Evolutionary conservation across 2,329 filamentous ascomycete species (phyloP), one percentile per base, ranked within the genome.

Genomic region (Ceratocystis huliohia): DNA sequence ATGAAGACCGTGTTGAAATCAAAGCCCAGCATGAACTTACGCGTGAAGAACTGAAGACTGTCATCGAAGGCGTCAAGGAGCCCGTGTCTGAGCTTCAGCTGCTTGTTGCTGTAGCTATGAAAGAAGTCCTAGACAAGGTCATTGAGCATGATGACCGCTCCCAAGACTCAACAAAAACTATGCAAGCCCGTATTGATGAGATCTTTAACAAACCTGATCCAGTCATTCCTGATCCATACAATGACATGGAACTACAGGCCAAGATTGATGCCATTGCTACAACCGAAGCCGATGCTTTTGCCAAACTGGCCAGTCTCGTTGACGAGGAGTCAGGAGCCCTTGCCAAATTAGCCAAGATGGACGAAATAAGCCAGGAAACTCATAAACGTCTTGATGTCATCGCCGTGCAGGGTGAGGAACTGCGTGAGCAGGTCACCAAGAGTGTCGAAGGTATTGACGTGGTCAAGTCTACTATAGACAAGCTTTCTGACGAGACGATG

Each of bases 111-210:
- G 87, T 93, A 65, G 84, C 89, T 0, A 84, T 99, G 70, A 88
- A 91, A 71, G 89, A 96, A 71, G 85, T 97, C n/a, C 81, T 95
- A 48, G 80, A 85, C 6, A 81, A 95, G 28, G 89, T 96, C 65
- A 88, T 85, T 28, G 84, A 95, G 73, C 92, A 97, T 74, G 96
- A 88, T 72, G 91, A 96, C 71, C 89, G 96, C 73, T 88, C 91
- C 15, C 91, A 92, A 75, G 81, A 83, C 57, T 82, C 86, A 0
- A 77, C 80, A 0, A 79, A 75, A 5, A 78, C 79, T 2, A 78
- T 87, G 28, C 78, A 84, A 70, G 79, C 82, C 68, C 83, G 81
- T 72, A 82, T 87, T 68, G 77, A 85, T 65, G 84, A 88, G 65
- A 77, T 68, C 2, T 84, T 65, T 85, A 83, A 72, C 80, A 81